Conservation (phyloP, 371 early-diverging fungal genomes). For the Mortierella sp. region DNA sequence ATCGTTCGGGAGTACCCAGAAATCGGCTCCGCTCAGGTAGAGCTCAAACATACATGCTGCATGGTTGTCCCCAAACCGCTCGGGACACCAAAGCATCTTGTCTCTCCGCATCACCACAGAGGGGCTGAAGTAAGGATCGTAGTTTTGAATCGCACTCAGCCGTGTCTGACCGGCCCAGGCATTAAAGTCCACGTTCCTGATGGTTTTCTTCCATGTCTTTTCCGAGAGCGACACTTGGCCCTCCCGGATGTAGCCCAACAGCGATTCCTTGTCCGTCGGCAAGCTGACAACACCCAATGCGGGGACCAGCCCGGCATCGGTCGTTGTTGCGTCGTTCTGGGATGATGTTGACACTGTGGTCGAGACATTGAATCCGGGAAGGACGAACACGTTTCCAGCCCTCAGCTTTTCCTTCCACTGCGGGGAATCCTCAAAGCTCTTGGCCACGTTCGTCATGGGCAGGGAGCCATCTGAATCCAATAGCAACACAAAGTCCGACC, state of each 20-base stretch:
- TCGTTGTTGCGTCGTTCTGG: constrained; percentile 1
- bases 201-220: constrained; percentile 56
- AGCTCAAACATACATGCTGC: constrained; percentile 73
- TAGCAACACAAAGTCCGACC: constrained; percentile 60
- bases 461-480: constrained; percentile 48
- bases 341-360: background rate
- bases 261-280: constrained; percentile 32
- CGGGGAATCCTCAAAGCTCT: constrained; percentile 15
- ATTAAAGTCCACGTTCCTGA: constrained; percentile 53
- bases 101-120: constrained; percentile 52
- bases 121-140: constrained; percentile 54
- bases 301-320: constrained; percentile 27
- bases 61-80: constrained; percentile 73
- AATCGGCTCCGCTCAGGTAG: constrained; percentile 68
- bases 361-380: constrained; percentile 59
- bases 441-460: constrained; percentile 45
- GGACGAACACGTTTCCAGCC: constrained; percentile 64
- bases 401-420: constrained; percentile 57
- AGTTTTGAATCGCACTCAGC: constrained; percentile 55
- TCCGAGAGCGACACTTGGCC: constrained; percentile 46
- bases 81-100: constrained; percentile 65
- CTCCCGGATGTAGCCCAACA: constrained; percentile 26
- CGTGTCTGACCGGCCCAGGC: constrained; percentile 42
- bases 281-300: constrained; percentile 20
- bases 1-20: constrained; percentile 69